Percentiles rank a stretch among this genome's conserved stretches.
These are phyloP conservation scores for Cryomyces minteri DNA, from an alignment of 495 filamentous ascomycete genomes.

Conservation along the genomic window DNA sequence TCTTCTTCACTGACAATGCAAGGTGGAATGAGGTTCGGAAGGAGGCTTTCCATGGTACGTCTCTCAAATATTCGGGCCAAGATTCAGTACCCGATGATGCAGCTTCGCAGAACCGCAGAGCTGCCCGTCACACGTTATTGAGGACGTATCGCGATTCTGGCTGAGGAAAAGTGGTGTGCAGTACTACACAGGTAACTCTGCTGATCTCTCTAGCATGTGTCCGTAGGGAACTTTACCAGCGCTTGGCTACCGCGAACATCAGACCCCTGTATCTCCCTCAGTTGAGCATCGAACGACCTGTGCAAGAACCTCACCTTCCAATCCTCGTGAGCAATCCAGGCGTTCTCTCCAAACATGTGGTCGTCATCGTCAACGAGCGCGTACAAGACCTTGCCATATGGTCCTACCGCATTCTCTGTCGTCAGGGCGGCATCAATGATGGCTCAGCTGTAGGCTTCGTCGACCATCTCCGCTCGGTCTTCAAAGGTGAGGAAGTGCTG, in stretches of 20 bases:
- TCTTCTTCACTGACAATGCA: conserved; percentile 46
- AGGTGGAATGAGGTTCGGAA: conserved; percentile 53
- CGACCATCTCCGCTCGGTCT: conserved; percentile 15
- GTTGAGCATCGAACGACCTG: conserved; percentile 18
- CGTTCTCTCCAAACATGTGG: conserved; percentile 27
- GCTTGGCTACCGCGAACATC: conserved; percentile 23
- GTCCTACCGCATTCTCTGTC: conserved; percentile 43
- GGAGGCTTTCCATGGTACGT: conserved; percentile 39
- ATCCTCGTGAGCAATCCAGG: conserved; percentile 29
- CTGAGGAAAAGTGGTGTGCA: too few species aligned
- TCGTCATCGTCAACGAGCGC: conserved; percentile 58
- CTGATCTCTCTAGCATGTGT: neutral
- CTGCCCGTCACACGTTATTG: too few species aligned
- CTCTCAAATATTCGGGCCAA: too few species aligned
- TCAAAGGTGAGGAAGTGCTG: too few species aligned
- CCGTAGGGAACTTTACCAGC: neutral
- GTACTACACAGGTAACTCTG: too few species aligned
- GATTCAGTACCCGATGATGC: too few species aligned
- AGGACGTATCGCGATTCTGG: too few species aligned
- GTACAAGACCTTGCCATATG: conserved; percentile 57
- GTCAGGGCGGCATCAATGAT: conserved; percentile 37
- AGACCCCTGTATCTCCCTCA: conserved; percentile 37
- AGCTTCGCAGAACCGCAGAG: too few species aligned
- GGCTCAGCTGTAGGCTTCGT: conserved; percentile 49
- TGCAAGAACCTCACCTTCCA: conserved; percentile 36